phyloP scores from a whole-genome alignment of 495 filamentous ascomycete species.

The Cairneyella variabilis region DNA sequence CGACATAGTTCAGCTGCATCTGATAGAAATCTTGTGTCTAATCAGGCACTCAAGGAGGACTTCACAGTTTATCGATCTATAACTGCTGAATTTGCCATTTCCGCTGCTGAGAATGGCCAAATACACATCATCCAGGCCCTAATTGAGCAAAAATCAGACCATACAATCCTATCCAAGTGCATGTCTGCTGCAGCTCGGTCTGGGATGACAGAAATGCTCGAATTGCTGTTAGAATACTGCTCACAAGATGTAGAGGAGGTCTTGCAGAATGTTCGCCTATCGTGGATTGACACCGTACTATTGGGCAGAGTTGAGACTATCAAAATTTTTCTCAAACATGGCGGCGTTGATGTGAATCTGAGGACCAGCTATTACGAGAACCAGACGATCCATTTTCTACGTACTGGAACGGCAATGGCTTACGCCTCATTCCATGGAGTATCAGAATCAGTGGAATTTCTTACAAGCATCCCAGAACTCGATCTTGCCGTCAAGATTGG shows the following conservation, averaged over 20 bases:
- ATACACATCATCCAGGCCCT: neutral
- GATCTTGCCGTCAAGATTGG: neutral
- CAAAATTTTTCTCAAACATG: neutral
- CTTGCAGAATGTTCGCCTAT: neutral
- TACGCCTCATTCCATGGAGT: neutral
- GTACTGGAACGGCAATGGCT: neutral
- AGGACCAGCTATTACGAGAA: too few relatives aligned
- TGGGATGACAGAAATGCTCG: neutral
- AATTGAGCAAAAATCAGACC: neutral
- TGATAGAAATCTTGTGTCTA: neutral
- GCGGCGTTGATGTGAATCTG: slow-evolving; percentile 2
- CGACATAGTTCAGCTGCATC: neutral
- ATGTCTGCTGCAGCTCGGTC: neutral
- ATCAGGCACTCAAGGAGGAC: neutral
- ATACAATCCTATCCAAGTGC: neutral
- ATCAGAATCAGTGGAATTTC: neutral
- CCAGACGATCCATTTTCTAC: neutral
- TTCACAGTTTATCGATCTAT: neutral
- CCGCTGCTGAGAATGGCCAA: neutral
- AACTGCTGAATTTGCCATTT: neutral
- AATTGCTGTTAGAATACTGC: neutral
- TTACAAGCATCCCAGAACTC: neutral
- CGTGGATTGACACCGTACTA: neutral
- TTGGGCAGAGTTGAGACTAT: neutral
- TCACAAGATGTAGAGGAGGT: neutral